phyloP scores from a whole-genome alignment of 2,329 filamentous ascomycete species.

The Epichloe sibirici region DNA sequence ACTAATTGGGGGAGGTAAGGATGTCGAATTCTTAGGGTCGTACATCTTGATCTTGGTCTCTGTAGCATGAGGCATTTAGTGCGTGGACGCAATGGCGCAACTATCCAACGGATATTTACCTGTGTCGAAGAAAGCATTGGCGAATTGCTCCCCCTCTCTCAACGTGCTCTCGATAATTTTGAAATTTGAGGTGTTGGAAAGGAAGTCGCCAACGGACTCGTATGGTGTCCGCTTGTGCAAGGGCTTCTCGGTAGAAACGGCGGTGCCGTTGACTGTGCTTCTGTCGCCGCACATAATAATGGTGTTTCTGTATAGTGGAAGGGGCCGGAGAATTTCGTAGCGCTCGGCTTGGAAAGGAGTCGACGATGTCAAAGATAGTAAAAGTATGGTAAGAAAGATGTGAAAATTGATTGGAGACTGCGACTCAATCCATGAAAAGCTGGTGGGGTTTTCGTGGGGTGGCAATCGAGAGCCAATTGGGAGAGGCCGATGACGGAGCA shows the following conservation, averaged over 20 bases:
- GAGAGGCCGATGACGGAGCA: slow-evolving; percentile 2
- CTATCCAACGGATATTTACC: not conserved
- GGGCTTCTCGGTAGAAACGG: slow-evolving; percentile 1
- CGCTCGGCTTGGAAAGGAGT: not conserved
- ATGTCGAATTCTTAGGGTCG: not conserved
- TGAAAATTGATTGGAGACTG: not conserved
- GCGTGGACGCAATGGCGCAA: not conserved
- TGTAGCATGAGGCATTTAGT: not conserved
- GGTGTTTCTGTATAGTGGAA: not conserved
- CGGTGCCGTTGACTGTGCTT: not conserved
- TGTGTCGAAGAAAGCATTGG: slow-evolving; percentile 67
- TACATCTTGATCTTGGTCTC: slow-evolving; percentile 42
- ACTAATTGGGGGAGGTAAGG: not conserved
- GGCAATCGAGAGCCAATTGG: not conserved
- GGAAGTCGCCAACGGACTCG: slow-evolving; percentile 8
- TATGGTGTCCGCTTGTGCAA: slow-evolving; percentile 4
- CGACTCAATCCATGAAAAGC: not conserved
- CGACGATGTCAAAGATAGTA: not conserved
- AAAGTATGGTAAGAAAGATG: not conserved
- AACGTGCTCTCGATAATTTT: slow-evolving; percentile 8
- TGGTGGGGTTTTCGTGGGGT: slow-evolving; percentile 1
- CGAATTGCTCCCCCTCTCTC: slow-evolving; percentile 68
- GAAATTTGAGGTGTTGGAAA: slow-evolving; percentile 9
- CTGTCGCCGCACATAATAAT: slow-evolving; percentile 2
- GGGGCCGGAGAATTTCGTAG: no score